A percentile compares a stretch with the other conserved stretches of the same genome.
Evolutionary conservation across 805 yeast species (phyloP).

Genomic region (Scheffersomyces coipomensis): DNA sequence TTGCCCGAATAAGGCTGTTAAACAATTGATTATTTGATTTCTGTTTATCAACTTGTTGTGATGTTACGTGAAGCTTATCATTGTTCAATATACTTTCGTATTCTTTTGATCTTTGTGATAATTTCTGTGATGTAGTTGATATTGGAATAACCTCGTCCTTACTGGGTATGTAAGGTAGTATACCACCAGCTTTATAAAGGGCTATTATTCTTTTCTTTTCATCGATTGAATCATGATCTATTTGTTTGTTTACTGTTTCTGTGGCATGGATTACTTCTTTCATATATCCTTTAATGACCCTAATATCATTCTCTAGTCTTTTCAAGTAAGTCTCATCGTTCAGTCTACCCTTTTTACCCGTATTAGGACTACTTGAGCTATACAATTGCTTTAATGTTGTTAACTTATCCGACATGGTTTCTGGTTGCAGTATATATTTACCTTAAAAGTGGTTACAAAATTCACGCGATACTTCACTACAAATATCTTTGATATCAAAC

Average conservation of each 20-base stretch:
- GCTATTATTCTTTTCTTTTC: constrained; percentile 16
- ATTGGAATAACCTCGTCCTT: constrained; percentile 27
- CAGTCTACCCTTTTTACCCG: neutral
- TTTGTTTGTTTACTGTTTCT: constrained; percentile 5
- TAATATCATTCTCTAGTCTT: constrained; percentile 17
- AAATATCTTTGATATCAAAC: too few species aligned
- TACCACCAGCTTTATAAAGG: constrained; percentile 13
- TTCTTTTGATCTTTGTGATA: constrained; percentile 3
- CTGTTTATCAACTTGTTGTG: neutral
- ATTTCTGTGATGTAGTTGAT: constrained; percentile 19
- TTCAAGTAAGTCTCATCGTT: constrained; percentile 14
- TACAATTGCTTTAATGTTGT: too few species aligned
- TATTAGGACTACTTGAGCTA: too few species aligned
- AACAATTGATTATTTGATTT: neutral
- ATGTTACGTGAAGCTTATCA: neutral
- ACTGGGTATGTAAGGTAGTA: constrained; percentile 22
- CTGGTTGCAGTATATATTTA: neutral
- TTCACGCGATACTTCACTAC: too few species aligned
- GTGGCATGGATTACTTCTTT: constrained; percentile 22
- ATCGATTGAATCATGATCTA: neutral
- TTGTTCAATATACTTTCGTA: neutral
- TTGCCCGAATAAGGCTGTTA: neutral
- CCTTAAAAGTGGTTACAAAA: neutral
- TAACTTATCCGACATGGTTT: neutral
- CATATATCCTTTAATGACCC: constrained; percentile 13